Evolutionary conservation across 1,284 basidiomycete species (phyloP).

Genomic region (Thelephora terrestris): DNA sequence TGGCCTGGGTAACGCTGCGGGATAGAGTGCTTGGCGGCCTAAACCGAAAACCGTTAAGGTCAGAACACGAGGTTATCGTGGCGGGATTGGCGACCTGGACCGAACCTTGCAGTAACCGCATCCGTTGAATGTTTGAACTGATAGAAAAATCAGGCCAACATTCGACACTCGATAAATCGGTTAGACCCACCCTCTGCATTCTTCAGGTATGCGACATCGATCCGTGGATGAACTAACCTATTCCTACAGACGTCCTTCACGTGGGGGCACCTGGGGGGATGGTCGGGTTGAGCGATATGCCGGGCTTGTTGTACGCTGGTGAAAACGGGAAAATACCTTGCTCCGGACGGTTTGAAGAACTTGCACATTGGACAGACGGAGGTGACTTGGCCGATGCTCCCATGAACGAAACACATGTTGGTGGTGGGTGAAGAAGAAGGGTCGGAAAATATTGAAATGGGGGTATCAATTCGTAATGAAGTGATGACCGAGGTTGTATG

Average conservation of each 20-base stretch:
- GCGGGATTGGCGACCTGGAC: conserved; percentile 12
- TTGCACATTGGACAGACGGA: conserved; percentile 73
- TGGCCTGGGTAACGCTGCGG: conserved; percentile 41
- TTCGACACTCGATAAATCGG: conserved; percentile 8
- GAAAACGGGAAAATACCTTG: conserved; percentile 32
- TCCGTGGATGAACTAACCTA: conserved; percentile 55
- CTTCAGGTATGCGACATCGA: conserved; percentile 65
- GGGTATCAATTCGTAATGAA: no score
- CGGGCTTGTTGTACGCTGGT: conserved; percentile 6
- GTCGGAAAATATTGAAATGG: conserved; percentile 12
- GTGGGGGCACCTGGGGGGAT: conserved; percentile 55
- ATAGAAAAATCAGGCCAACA: conserved; percentile 4
- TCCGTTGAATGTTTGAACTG: conserved; percentile 72
- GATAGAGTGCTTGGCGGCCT: conserved; percentile 61
- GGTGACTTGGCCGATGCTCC: conserved; percentile 54
- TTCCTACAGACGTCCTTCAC: conserved; percentile 64
- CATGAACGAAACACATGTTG: conserved; percentile 63
- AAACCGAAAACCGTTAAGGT: conserved; percentile 18
- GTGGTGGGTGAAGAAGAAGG: conserved; percentile 18
- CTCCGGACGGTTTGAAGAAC: conserved; percentile 52
- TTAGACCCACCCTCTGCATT: conserved; percentile 65
- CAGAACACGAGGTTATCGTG: conserved; percentile 17
- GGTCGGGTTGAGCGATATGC: conserved; percentile 7
- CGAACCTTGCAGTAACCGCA: conserved; percentile 78
- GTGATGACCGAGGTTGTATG: no score